Base-by-base conservation (phyloP, 805 yeast genomes). In the Candida ulmi region DNA sequence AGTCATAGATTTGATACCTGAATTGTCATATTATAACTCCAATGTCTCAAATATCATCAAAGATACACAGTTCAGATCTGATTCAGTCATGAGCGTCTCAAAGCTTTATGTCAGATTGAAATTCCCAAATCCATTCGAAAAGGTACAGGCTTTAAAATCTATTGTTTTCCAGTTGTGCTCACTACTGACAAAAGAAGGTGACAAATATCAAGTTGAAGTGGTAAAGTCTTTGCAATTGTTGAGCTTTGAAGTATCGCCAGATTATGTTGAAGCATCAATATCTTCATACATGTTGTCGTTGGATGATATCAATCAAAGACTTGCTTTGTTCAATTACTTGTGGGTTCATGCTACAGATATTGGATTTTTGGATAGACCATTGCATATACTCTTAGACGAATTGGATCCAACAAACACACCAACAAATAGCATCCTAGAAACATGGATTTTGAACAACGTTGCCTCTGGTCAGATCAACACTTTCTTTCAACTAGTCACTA, bases 271-370 rank as follows among this genome's bases (percentile, higher is more conserved):
- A 50, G 91, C 95, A 1, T 83, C 87, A 0, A 46, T 90, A 3
- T 65, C 86, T 0, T 65, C 74, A 2, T 67, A 78, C 35, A 69
- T 86, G 24, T 52, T 80, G 12, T 54, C 68, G 4, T 57, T 66
- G 7, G 44, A 60, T 7, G 55, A 54, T 27, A 60, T 69, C 17
- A 54, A 60, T 6, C 60, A 68, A 15, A 66, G 78, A 43, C 58
- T 82, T 1, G 57, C 65, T 15, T 82, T 84, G 0, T 73, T 87
- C 46, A 70, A 77, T 37, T 70, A 76, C 8, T 55, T 90, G 5
- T 91, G 97, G 97, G 68, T 70, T 3, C 91, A 85, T 50, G 72
- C 91, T 0, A 72, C 69, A 33, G 86, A 78, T 28, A 51, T 62
- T 4, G 45, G 57, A 3, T 59, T 65, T 38, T 61, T 88, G 11